Base-by-base conservation (phyloP, 2,329 filamentous ascomycete species). In the Xylariaceae sp. region DNA sequence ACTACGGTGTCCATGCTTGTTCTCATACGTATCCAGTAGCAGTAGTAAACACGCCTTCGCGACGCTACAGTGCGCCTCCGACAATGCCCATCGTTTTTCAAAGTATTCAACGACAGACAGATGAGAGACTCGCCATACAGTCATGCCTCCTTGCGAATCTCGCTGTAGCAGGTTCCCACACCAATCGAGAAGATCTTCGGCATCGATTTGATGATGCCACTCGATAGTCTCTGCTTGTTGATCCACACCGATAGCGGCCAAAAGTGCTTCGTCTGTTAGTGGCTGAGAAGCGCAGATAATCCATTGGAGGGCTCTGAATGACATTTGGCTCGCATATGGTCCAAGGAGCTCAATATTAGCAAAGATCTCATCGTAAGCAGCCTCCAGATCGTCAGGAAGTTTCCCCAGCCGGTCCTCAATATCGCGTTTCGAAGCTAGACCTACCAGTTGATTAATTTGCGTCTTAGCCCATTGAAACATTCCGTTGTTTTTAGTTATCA, bases 71-170 rank as follows among this genome's bases (percentile, higher is more conserved):
- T 53, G 47, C 10, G 49, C 42, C 22, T 47, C 27, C 27, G 31
- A 18, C 32, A 30, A 2, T 32, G 15, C 17, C 39, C 41, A 52
- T 38, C 33, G 50, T 5, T 15, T 43, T 51, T 53, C 51, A 15
- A 53, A 39, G 41, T 53, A 53, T 42, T 53, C 51, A 14, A 47
- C 39, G 15, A 53, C 51, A 4, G 51, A 53, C n/a, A 53, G 47
- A 39, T 53, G 51, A 12, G 51, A 44, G 39, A 50, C 22, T 4
- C 51, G 42, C 51, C 51, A 53, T 31, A 51, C 30, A 18, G 22
- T 4, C 4, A 7, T 4, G 22, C 40, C 4, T 15, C 30, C 38
- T 43, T 49, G 47, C 5, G 42, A 36, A 36, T 53, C 51, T 15
- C 47, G 2, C 18, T 35, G 18, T 35, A 53, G 35, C 6, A 53